A percentile compares a stretch with the other conserved stretches of the same genome.
phyloP scores from a whole-genome alignment of 352 stramenopile species.

The Phytophthora pluvialis region DNA sequence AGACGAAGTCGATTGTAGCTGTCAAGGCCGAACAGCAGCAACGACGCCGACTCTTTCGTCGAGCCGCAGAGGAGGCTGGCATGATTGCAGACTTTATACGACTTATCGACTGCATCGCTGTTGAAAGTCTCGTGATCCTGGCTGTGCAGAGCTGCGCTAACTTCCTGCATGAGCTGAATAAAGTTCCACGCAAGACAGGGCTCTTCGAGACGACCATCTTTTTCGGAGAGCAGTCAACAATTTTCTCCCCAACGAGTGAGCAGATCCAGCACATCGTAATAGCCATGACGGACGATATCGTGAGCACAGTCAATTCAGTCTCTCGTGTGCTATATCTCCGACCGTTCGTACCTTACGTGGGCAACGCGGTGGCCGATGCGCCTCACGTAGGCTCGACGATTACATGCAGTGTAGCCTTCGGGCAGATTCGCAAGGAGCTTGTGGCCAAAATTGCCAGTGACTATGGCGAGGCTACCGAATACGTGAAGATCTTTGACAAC shows the following conservation, averaged over 20 bases:
- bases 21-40: constrained; percentile 92
- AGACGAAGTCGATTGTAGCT: constrained; percentile 93
- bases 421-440: constrained; percentile 76
- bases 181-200: constrained; percentile 87
- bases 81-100: constrained; percentile 95
- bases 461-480: constrained; percentile 88
- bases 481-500: constrained; percentile 93
- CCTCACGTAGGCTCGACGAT: constrained; percentile 84
- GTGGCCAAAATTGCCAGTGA: constrained; percentile 88
- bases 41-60: constrained; percentile 78
- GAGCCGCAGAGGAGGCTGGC: constrained; percentile 84
- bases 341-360: constrained; percentile 84
- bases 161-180: constrained; percentile 91
- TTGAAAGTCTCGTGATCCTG: constrained; percentile 91
- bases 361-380: constrained; percentile 68
- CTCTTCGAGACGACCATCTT: constrained; percentile 94
- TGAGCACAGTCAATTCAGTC: constrained; percentile 89
- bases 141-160: constrained; percentile 83
- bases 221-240: constrained; percentile 82
- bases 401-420: constrained; percentile 72
- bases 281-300: constrained; percentile 89
- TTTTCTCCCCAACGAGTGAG: constrained; percentile 88
- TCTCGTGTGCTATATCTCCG: constrained; percentile 90
- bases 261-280: constrained; percentile 92
- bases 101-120: constrained; percentile 92